Conservation (phyloP, 345 rosid species). For the Cochlearia excelsa region DNA sequence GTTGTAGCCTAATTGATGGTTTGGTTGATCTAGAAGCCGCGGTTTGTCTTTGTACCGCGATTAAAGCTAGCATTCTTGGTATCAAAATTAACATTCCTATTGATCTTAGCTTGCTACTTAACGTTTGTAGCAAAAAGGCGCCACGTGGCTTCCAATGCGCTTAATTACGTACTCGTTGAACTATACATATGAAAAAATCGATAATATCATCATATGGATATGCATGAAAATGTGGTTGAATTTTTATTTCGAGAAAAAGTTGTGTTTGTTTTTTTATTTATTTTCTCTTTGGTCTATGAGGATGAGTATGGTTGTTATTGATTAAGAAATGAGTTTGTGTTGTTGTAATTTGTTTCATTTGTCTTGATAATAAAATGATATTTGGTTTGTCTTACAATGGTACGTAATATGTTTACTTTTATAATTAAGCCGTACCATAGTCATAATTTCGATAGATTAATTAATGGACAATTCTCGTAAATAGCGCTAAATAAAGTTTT, state of each 20-base stretch:
- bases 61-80: slow-evolving; percentile 47
- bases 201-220: not conserved
- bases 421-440: too few species aligned
- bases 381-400: not conserved
- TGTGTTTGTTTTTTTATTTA: not conserved
- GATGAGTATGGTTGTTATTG: not conserved
- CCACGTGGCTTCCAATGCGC: slow-evolving; percentile 47
- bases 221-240: slow-evolving; percentile 1
- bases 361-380: slow-evolving; percentile 9
- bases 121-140: slow-evolving; percentile 35
- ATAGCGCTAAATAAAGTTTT: too few species aligned
- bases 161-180: not conserved
- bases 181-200: not conserved
- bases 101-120: slow-evolving; percentile 43
- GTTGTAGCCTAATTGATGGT: slow-evolving; percentile 43
- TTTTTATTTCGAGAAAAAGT: not conserved
- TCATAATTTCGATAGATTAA: too few species aligned
- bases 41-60: slow-evolving; percentile 55
- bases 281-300: not conserved
- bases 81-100: slow-evolving; percentile 43
- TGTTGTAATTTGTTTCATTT: slow-evolving; percentile 20
- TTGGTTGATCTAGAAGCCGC: slow-evolving; percentile 55
- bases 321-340: not conserved
- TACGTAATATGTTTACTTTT: too few species aligned
- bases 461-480: too few species aligned